These are phyloP conservation scores for Brassica hybrid DNA, from an alignment of 441 rosid genomes.

Conservation along the genomic window DNA sequence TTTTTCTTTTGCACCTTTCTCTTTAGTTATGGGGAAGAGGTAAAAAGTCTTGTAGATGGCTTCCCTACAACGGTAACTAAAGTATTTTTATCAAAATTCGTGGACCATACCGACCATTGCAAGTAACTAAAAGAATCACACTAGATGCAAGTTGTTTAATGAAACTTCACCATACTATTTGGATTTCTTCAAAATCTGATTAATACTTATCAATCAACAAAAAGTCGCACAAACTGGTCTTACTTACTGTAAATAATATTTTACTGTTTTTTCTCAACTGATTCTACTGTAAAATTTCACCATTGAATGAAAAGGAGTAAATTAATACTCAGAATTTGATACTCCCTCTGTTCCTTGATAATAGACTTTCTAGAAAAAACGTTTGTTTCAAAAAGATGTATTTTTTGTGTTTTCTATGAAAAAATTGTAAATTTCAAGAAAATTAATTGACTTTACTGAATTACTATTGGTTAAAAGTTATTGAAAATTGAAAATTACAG, in stretches of 20 bases:
- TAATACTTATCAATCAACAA: background rate
- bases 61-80: constrained; percentile 36
- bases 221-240: background rate
- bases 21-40: constrained; percentile 27
- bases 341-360: too few relatives aligned
- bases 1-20: constrained; percentile 10
- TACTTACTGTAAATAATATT: background rate
- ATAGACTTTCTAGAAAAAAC: too few relatives aligned
- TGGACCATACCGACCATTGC: constrained; percentile 10
- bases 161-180: background rate
- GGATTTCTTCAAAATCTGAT: background rate
- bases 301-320: too few relatives aligned
- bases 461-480: too few relatives aligned
- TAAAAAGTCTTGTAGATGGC: background rate
- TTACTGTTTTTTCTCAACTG: background rate
- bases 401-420: too few relatives aligned
- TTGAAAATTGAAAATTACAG: too few relatives aligned
- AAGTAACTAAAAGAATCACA: constrained; percentile 24
- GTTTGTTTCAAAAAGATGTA: too few relatives aligned
- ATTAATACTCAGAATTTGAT: too few relatives aligned
- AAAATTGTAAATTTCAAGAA: too few relatives aligned
- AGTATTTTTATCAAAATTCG: background rate
- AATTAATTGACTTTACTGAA: too few relatives aligned
- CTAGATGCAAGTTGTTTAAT: constrained; percentile 20
- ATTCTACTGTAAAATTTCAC: background rate